Conservation (phyloP, 306 rosid genomes). For the Sesbania bispinosa region DNA sequence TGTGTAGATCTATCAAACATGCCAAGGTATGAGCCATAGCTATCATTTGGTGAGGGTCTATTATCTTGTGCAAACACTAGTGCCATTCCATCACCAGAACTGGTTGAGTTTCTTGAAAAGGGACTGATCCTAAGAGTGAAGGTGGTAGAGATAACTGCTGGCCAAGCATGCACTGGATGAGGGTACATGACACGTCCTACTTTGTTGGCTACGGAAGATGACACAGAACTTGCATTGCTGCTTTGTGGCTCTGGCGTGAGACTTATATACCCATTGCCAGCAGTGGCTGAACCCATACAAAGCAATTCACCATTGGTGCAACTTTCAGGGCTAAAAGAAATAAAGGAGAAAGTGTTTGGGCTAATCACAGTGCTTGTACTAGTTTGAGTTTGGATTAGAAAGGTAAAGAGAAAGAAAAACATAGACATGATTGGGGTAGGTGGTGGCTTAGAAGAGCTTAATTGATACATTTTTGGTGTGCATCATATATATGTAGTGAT, state of each 20-base stretch:
- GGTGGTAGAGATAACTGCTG: slow-evolving; percentile 48
- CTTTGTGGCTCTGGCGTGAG: slow-evolving; percentile 47
- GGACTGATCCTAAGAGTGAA: slow-evolving; percentile 51
- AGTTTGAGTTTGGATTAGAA: slow-evolving; percentile 27
- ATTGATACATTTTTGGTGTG: background rate
- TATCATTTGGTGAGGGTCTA: slow-evolving; percentile 46
- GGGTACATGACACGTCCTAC: slow-evolving; percentile 51
- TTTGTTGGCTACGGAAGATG: slow-evolving; percentile 12
- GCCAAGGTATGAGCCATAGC: slow-evolving; percentile 55
- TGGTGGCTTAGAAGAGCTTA: background rate
- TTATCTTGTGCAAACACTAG: slow-evolving; percentile 47
- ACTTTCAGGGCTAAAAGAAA: slow-evolving; percentile 44
- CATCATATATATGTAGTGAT: slow-evolving; percentile 4
- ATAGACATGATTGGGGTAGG: slow-evolving; percentile 22
- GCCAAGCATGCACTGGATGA: slow-evolving; percentile 46
- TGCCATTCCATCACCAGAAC: slow-evolving; percentile 56
- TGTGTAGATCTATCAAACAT: slow-evolving; percentile 43
- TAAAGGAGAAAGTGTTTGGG: slow-evolving; percentile 39
- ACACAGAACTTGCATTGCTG: slow-evolving; percentile 6
- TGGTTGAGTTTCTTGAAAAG: slow-evolving; percentile 30
- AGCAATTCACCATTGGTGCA: slow-evolving; percentile 43
- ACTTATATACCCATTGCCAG: slow-evolving; percentile 39
- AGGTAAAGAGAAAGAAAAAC: slow-evolving; percentile 17
- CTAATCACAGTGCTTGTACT: slow-evolving; percentile 7
- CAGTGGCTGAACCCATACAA: slow-evolving; percentile 55